phyloP scores from a whole-genome alignment of 768 basidiomycete genomes.

The Termitomyces sp. region DNA sequence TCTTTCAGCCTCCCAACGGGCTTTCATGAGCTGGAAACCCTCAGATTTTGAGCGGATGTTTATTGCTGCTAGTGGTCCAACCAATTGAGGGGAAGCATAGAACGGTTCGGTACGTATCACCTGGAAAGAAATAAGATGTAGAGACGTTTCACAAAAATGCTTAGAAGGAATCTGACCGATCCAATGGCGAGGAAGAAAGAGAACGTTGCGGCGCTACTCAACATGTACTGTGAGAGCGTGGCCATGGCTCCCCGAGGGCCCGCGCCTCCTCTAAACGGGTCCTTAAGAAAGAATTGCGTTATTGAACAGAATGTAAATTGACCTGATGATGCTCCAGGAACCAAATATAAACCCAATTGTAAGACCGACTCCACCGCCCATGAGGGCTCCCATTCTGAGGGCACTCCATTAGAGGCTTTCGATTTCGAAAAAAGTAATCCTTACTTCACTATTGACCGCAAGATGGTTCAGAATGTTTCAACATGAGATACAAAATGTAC shows the following conservation, averaged over 20 bases:
- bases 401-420: conserved; percentile 9
- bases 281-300: neutral
- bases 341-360: conserved; percentile 99
- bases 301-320: conserved; percentile 21
- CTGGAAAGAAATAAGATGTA: conserved; percentile 35
- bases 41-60: conserved; percentile 60
- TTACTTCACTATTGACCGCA: conserved; percentile 52
- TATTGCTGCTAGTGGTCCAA: conserved; percentile 49
- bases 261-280: conserved; percentile 68
- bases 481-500: neutral
- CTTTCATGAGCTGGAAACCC: conserved; percentile 66
- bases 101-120: conserved; percentile 84
- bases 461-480: conserved; percentile 7
- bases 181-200: conserved; percentile 96
- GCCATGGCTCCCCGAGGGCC: conserved; percentile 88
- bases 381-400: conserved; percentile 85
- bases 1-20: conserved; percentile 73
- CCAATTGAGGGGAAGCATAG: conserved; percentile 54
- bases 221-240: conserved; percentile 97
- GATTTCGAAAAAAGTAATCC: conserved; percentile 10
- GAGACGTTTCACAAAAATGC: neutral
- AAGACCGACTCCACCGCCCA: conserved; percentile 92
- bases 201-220: conserved; percentile 96
- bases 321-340: conserved; percentile 89
- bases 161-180: conserved; percentile 52